Evolutionary conservation across 352 stramenopile genomes (phyloP).

Genomic region (Bremia lactucae): DNA sequence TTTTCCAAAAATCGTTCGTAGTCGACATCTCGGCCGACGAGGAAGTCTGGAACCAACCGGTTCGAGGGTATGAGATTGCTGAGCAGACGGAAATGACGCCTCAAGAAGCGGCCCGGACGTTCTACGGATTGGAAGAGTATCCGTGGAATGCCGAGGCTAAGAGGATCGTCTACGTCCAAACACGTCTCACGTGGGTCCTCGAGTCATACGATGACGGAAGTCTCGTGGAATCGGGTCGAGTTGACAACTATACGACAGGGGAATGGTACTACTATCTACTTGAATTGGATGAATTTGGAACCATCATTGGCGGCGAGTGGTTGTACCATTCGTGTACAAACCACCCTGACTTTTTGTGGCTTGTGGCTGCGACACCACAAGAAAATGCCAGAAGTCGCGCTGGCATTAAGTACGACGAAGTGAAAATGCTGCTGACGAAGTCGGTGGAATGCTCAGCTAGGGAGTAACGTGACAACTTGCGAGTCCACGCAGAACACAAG

Average conservation of each 20-base stretch:
- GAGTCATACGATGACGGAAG: constrained; percentile 15
- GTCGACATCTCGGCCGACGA: constrained; percentile 17
- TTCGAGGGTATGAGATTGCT: constrained; percentile 26
- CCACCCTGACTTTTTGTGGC: neutral
- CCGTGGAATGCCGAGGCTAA: constrained; percentile 24
- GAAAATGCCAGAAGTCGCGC: too few species aligned
- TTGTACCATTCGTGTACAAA: neutral
- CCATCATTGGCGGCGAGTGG: neutral
- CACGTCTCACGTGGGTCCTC: constrained; percentile 25
- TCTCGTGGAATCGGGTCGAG: neutral
- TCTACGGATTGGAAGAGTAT: constrained; percentile 21
- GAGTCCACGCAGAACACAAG: too few species aligned
- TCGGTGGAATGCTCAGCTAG: too few species aligned
- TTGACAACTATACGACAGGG: neutral
- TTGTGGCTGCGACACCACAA: too few species aligned
- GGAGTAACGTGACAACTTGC: too few species aligned
- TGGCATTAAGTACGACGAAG: too few species aligned
- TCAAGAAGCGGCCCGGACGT: constrained; percentile 14
- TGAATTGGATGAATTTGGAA: neutral
- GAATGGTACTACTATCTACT: neutral
- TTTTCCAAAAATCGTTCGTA: constrained; percentile 26
- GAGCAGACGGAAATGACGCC: constrained; percentile 15
- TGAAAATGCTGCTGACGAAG: too few species aligned
- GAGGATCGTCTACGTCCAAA: constrained; percentile 24
- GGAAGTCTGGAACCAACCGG: constrained; percentile 40